phyloP scores from a whole-genome alignment of 441 rosid species.

The Melastoma candidum region DNA sequence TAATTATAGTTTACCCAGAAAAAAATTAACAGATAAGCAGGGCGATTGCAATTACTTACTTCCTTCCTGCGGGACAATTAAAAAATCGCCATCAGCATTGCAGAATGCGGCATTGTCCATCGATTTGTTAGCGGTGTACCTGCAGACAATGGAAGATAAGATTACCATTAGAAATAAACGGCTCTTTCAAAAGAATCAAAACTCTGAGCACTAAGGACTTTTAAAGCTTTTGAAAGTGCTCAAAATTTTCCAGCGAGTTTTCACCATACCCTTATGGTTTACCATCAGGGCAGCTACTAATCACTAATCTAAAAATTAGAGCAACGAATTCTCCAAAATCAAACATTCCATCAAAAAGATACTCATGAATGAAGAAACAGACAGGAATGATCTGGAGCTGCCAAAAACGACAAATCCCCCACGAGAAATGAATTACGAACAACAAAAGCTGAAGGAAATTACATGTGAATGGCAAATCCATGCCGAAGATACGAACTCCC shows the following conservation, averaged over 20 bases:
- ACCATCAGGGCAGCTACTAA: too few species aligned
- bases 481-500: constrained; percentile 92
- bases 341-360: background rate
- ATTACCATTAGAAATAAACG: background rate
- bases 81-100: constrained; percentile 94
- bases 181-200: background rate
- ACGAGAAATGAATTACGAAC: constrained; percentile 8
- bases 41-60: constrained; percentile 35
- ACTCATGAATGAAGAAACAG: background rate
- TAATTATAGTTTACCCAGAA: constrained; percentile 1
- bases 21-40: too few species aligned
- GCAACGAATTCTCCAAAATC: background rate
- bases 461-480: constrained; percentile 96
- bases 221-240: too few species aligned
- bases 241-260: too few species aligned
- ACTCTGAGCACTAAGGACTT: too few species aligned
- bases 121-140: constrained; percentile 77
- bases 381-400: background rate
- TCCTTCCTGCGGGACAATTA: constrained; percentile 88
- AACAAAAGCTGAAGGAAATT: constrained; percentile 16
- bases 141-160: constrained; percentile 15
- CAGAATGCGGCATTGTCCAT: constrained; percentile 86
- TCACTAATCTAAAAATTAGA: background rate
- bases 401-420: constrained; percentile 2
- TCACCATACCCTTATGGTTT: too few species aligned